A percentile compares a stretch with the other conserved stretches of the same genome.
Conservation (phyloP, 805 yeast species). For the Kuraishia borneana region DNA sequence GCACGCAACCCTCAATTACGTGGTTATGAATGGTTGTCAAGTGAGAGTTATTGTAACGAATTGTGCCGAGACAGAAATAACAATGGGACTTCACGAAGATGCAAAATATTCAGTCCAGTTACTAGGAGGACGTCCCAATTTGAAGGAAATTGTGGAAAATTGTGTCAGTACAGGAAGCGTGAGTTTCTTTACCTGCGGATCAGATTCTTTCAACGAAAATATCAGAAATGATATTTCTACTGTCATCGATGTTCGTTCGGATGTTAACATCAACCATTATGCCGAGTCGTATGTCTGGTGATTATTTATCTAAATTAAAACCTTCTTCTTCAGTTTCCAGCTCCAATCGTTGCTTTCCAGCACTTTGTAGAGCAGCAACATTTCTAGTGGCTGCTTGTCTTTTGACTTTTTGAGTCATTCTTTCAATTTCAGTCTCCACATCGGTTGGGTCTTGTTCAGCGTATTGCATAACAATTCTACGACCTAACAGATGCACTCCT, state of each 20-base stretch:
- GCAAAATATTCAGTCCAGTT: neutral
- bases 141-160: neutral
- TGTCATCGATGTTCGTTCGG: neutral
- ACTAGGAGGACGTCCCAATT: neutral
- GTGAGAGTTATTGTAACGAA: neutral
- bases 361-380: conserved; percentile 51
- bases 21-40: neutral
- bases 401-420: conserved; percentile 79
- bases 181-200: conserved; percentile 5
- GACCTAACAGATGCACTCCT: conserved; percentile 94
- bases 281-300: conserved; percentile 1
- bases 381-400: conserved; percentile 73
- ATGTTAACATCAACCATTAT: neutral
- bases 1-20: conserved; percentile 3
- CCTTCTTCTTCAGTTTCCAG: conserved; percentile 47
- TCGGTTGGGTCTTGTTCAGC: conserved; percentile 76
- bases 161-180: conserved; percentile 1
- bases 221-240: conserved; percentile 2
- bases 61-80: neutral
- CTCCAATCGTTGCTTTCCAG: conserved; percentile 64
- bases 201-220: conserved; percentile 5
- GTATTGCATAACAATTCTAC: conserved; percentile 86
- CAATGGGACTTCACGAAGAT: neutral
- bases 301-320: neutral
- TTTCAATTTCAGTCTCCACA: conserved; percentile 84